phyloP scores from a whole-genome alignment of 176 grass and related monocot species.

The Otatea glauca region DNA sequence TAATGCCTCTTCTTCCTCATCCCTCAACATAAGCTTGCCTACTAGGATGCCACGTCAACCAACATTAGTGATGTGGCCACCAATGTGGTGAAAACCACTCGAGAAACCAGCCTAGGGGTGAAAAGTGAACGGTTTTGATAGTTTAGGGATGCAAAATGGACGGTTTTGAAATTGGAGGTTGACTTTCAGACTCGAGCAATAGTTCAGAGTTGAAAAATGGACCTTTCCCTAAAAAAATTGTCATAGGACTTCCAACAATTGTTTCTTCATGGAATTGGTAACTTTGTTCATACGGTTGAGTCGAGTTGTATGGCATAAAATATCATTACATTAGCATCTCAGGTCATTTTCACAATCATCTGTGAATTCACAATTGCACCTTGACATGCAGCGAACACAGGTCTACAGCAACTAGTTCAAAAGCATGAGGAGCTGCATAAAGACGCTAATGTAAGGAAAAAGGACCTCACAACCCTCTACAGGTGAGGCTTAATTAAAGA shows the following conservation, averaged over 20 bases:
- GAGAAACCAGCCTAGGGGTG: too few relatives aligned
- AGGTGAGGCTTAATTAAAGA: slow-evolving; percentile 2
- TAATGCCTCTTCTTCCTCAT: too few relatives aligned
- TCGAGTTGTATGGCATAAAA: neutral
- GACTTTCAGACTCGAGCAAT: too few relatives aligned
- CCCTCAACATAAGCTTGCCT: too few relatives aligned
- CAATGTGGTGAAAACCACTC: too few relatives aligned
- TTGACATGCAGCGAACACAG: slow-evolving; percentile 7
- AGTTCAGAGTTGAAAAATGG: too few relatives aligned
- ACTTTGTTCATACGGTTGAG: neutral
- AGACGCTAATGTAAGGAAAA: slow-evolving; percentile 1
- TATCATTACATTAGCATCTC: neutral
- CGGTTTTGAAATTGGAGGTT: too few relatives aligned
- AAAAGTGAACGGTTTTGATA: too few relatives aligned
- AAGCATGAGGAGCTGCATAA: neutral
- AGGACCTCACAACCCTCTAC: neutral
- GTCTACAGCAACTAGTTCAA: slow-evolving; percentile 9
- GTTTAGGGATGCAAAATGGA: too few relatives aligned
- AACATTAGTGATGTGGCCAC: too few relatives aligned
- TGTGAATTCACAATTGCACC: neutral
- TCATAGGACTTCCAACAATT: neutral
- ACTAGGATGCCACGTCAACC: too few relatives aligned
- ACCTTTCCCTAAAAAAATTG: neutral
- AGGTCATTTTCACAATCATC: neutral
- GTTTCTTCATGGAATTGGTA: slow-evolving; percentile 19